Base-by-base conservation (phyloP, 164 flowering plant genomes). In the Platanus orientalis region DNA sequence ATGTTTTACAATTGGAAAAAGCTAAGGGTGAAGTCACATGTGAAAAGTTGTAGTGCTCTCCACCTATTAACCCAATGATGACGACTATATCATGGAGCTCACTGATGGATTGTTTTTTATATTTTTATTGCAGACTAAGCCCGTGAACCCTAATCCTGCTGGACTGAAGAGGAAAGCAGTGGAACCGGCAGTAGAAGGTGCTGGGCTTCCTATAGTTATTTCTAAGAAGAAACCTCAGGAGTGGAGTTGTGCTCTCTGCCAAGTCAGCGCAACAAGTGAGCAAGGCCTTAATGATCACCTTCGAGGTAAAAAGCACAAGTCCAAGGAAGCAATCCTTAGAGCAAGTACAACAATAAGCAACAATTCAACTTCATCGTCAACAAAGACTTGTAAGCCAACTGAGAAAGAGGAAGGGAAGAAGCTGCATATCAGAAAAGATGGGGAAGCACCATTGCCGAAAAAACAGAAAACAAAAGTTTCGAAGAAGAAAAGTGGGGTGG, bases 171-270 rank as follows among this genome's bases (percentile, higher is more conserved):
- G 75, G 61, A 72, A 66, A 25, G 13, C 63, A 48, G 44, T 57
- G 10, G 45, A 61, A 53, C 12, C 53, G 14, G 47, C 47, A 49
- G 54, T 17, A 44, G 64, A 45, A 19, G 59, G 26, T 58, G 14
- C 20, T 23, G 57, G 16, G 36, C 30, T 28, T 4, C 25, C n/a
- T 54, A 2, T 36, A 50, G 36, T 10, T 39, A 32, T 26, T 30
- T 12, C 62, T 1, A 59, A 57, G 60, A 72, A 67, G 45, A 59
- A 54, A 27, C 16, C 70, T 60, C 78, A 75, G 32, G 86, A 79
- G 45, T 83, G 82, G 84, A 75, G 74, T 61, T 84, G 88, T 59
- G 79, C 82, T 47, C 57, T 84, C 2, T 84, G 88, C 67, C 77
- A 74, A 26, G 71, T 84, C 27, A 78, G 68, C 68, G 68, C 80